A percentile compares a stretch with the other conserved stretches of the same genome.
Conservation (phyloP, 2,329 filamentous ascomycete species). For the Lachnellula arida region DNA sequence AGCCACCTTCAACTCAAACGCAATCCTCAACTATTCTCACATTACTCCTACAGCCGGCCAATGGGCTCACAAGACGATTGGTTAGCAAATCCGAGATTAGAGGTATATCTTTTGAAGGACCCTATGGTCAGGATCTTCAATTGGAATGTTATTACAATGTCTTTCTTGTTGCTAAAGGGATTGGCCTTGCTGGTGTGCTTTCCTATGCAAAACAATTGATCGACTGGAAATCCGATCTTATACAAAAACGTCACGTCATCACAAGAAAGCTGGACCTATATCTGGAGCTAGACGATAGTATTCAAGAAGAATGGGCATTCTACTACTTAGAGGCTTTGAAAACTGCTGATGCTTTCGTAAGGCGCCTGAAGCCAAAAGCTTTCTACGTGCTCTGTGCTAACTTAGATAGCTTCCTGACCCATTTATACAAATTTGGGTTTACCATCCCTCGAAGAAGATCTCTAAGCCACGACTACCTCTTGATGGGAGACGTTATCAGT, state of each 20-base stretch:
- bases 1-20: background rate
- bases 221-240: background rate
- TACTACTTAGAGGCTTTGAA: background rate
- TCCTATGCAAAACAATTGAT: conserved; percentile 2
- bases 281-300: background rate
- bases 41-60: background rate
- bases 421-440: no score
- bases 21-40: background rate
- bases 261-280: background rate
- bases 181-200: conserved; percentile 11
- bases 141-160: conserved; percentile 10
- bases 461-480: no score
- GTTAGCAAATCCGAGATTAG: background rate
- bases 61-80: background rate
- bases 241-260: background rate
- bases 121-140: conserved; percentile 6
- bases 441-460: no score
- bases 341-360: background rate
- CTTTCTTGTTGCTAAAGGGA: conserved; percentile 11
- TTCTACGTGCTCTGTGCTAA: no score
- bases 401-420: no score
- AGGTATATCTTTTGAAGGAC: conserved; percentile 5
- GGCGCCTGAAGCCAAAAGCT: no score
- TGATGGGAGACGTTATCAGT: no score
- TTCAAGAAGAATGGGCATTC: background rate